Evolutionary conservation across 2,329 filamentous ascomycete species (phyloP).

Genomic region (Fusarium sp.): DNA sequence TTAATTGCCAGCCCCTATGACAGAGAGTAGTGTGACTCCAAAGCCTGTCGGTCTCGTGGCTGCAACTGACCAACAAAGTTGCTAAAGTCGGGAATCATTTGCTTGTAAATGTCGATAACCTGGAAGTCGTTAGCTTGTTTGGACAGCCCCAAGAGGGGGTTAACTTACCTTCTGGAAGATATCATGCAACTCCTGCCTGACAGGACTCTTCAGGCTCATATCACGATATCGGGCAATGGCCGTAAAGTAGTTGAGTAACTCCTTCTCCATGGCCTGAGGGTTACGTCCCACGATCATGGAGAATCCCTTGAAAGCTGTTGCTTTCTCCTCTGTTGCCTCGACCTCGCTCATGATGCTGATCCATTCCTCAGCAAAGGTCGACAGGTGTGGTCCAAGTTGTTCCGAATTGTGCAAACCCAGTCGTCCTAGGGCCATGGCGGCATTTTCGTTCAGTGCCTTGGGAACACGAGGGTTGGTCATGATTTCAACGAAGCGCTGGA

Average conservation of each 20-base stretch:
- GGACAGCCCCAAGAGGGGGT: neutral
- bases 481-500: constrained; percentile 83
- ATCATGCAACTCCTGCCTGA: constrained; percentile 75
- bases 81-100: constrained; percentile 71
- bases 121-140: constrained; percentile 43
- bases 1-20: constrained; percentile 34
- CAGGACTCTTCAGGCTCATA: constrained; percentile 69
- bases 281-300: constrained; percentile 86
- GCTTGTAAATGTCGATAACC: constrained; percentile 68
- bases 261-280: constrained; percentile 91
- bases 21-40: constrained; percentile 64
- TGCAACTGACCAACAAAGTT: constrained; percentile 67
- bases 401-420: constrained; percentile 85
- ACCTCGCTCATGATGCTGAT: constrained; percentile 85
- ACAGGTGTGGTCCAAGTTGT: constrained; percentile 81
- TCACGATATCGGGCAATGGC: constrained; percentile 84
- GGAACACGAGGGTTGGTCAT: constrained; percentile 88
- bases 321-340: constrained; percentile 92
- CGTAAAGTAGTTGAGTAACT: constrained; percentile 83
- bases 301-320: constrained; percentile 92
- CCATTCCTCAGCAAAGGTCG: constrained; percentile 85
- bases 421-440: constrained; percentile 90
- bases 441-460: constrained; percentile 90
- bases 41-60: constrained; percentile 63
- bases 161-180: constrained; percentile 80